Evolutionary conservation across 805 yeast genomes (phyloP).

Genomic region (Yarrowia sp.): DNA sequence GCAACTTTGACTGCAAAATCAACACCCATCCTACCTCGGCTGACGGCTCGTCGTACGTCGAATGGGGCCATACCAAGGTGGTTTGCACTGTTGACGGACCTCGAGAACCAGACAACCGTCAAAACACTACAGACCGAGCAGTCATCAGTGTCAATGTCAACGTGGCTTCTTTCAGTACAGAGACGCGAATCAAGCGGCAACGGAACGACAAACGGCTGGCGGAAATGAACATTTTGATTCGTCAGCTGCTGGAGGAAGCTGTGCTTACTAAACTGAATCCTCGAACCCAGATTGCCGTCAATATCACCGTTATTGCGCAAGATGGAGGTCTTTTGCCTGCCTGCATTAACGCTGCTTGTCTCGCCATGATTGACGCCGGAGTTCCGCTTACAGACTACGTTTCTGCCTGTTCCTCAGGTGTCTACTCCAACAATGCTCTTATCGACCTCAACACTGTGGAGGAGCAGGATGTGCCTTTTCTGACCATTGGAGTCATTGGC

Average conservation of each 20-base stretch:
- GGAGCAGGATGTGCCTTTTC: conserved; percentile 74
- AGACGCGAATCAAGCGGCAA: conserved; percentile 65
- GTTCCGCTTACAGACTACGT: conserved; percentile 90
- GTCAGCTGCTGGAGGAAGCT: conserved; percentile 47
- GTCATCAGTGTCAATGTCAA: conserved; percentile 60
- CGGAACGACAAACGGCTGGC: conserved; percentile 51
- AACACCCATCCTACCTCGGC: conserved; percentile 80
- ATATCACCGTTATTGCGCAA: conserved; percentile 73
- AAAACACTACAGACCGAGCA: conserved; percentile 48
- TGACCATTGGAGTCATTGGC: conserved; percentile 84
- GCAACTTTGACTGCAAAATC: conserved; percentile 73
- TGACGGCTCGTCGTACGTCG: conserved; percentile 90
- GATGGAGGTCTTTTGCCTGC: conserved; percentile 87
- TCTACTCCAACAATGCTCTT: conserved; percentile 72
- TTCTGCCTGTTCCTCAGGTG: conserved; percentile 73
- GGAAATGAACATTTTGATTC: conserved; percentile 38
- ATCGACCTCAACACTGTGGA: conserved; percentile 80
- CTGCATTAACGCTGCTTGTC: conserved; percentile 77
- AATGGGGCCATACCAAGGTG: conserved; percentile 88
- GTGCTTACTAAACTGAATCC: conserved; percentile 74
- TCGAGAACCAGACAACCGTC: conserved; percentile 63
- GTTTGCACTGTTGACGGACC: conserved; percentile 88
- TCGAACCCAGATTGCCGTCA: conserved; percentile 72
- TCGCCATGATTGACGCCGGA: conserved; percentile 93
- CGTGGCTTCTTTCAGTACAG: conserved; percentile 76